Evolutionary conservation across 495 filamentous ascomycete species (phyloP), one percentile per base, ranked within the genome.

Genomic region (Hypoxylon lenormandii): DNA sequence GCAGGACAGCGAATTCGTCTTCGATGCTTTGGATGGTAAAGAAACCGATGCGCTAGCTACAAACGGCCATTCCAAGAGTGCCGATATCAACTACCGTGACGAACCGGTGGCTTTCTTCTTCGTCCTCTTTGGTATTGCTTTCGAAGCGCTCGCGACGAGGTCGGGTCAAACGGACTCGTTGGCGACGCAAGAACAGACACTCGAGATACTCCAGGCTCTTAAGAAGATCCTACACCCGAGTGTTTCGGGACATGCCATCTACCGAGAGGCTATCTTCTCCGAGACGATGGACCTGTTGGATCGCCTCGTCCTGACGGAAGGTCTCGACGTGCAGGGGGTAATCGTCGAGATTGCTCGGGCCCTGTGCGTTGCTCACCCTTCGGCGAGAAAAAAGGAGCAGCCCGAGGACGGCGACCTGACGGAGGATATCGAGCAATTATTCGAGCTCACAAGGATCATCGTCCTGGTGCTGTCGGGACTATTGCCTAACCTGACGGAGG

Each of bases 51-150:
- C 74, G 1, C 72, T 83, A 4, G 75, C 80, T 26, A 70, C 79
- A 2, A 85, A 88, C 73, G 87, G 81, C 3, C 74, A 77, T 11
- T 76, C 80, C 2, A 85, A 82, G 54, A 82, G 80, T 1, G 85
- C 87, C 12, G 90, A 92, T 68, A 98, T 99, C 77, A 97, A 97
- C 73, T 98, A 98, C 73, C 92, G 95, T 16, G 94, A 97, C 74
- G 96, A 99, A 74, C 95, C 95, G 0, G 93, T 97, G 13, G 95
- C 95, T 0, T 99, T 99, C 83, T 99, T 99, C 80, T 99, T 99
- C 70, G 93, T 99, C 8, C 84, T 99, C 0, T 99, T 97, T 72
- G 95, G 95, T 21, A 89, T 99, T 59, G 93, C 93, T 0, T 97
- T 98, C 67, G 95, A 99, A 78, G 94, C 96, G 22, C 85, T 99